Base-by-base conservation (phyloP, 1,139 yeast genomes). In the Zygosaccharomyces pseudobailii region DNA sequence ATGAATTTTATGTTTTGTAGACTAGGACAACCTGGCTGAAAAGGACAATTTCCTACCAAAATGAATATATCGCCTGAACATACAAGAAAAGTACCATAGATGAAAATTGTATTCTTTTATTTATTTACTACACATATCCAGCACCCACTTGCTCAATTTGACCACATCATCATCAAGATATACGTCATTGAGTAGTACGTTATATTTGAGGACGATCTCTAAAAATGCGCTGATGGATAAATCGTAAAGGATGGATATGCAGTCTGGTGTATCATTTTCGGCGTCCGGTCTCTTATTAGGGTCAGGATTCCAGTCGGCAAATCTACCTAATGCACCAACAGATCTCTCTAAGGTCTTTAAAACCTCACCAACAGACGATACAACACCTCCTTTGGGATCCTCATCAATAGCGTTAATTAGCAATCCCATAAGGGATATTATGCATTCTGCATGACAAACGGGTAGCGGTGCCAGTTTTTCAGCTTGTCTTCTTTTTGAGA, bases 111-210 rank as follows among this genome's bases (percentile, higher is more conserved):
- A 21, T 35, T 13, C 17, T 21, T 23, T 22, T 34, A 19, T 22
- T 36, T 40, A 45, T 32, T 52, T 48, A 31, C 54, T 49, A 47
- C 60, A 61, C 53, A 57, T 76, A 56, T 83, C 88, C 46, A 82
- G 74, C 20, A 84, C 84, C 82, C 87, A 79, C 58, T 82, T 82
- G 23, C 88, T 87, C 55, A 84, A 70, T 54, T 78, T 79, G 56
- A 79, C 80, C 9, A 84, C 84, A 47, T 79, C 78, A 6, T 83
- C 78, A 48, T 78, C 75, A 43, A 84, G 69, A 31, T 79, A 74
- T 53, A 84, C 74, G 56, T 83, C 89, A 60, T 81, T 81, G 53
- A 84, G 67, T 46, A 79, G 73, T 45, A 73, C 75, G 59, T 82
- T 82, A 61, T 81, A 84, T 54, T 76, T 76, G 42, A 83, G 67